Base-by-base conservation (phyloP, 805 yeast genomes). In the Zygoascus bituminiphila region DNA sequence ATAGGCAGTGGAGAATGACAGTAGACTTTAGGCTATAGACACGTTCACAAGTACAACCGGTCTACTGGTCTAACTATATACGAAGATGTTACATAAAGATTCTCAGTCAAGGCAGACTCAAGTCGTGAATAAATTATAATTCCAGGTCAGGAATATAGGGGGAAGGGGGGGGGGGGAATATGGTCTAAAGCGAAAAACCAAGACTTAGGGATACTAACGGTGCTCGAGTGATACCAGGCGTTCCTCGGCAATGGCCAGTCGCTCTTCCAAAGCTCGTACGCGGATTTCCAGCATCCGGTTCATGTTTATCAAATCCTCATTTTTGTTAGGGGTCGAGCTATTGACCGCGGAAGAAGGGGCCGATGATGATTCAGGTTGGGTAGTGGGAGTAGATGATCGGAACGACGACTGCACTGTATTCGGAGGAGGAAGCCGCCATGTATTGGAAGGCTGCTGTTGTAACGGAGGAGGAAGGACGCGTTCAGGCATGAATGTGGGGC, bases 201-300 rank as follows among this genome's bases (percentile, higher is more conserved):
- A 4, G 17, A 9, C 38, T 36, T 19, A 19, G 43, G 22, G 44
- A 33, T 31, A 41, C 29, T n/a, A 26, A 17, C 39, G 31, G n/a
- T 42, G 19, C 45, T 57, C 61, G 24, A 57, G 45, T 9, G 41
- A 47, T 9, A 57, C 51, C 21, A 62, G 46, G 19, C 67, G 54
- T 40, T 55, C 56, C 42, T 64, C 68, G 9, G 64, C 50, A n/a
- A 58, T 54, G 35, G 54, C 54, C 29, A 64, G 44, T n/a, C 66
- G 57, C 20, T 60, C 64, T 47, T 64, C 68, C 17, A 62, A 49
- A 20, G 55, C 55, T 15, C 60, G 51, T 20, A 64, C 46, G 6
- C 62, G 56, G 17, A 57, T 56, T 44, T 64, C 67, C 33, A 64
- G 53, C 29, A 55, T 48, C 26, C 61, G 54, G 12, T 61, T 61